These are phyloP conservation scores for Phalaenopsis equestris DNA, from an alignment of 106 monocot species.

Conservation along the genomic window DNA sequence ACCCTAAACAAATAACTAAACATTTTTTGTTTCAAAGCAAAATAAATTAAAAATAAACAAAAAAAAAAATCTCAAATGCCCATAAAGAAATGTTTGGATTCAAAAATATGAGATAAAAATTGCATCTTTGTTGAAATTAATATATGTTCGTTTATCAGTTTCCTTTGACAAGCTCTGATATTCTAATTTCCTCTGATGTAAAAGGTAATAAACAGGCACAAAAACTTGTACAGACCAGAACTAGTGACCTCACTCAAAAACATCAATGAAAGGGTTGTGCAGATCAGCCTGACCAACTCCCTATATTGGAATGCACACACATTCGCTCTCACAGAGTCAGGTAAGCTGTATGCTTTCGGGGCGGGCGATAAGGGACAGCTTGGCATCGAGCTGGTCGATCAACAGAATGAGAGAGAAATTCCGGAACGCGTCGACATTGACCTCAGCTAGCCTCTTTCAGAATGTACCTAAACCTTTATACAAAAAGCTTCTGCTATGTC, in stretches of 20 bases:
- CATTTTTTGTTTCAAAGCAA: too few relatives aligned
- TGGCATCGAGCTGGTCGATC: constrained; percentile 54
- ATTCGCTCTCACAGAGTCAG: constrained; percentile 87
- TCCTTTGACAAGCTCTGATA: neutral
- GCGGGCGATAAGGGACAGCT: constrained; percentile 97
- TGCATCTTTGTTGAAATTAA: too few relatives aligned
- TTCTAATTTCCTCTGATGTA: neutral
- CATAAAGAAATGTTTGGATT: too few relatives aligned
- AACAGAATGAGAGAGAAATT: constrained; percentile 59
- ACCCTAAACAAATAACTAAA: too few relatives aligned
- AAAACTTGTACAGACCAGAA: constrained; percentile 66
- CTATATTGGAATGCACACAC: constrained; percentile 98
- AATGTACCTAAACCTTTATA: neutral
- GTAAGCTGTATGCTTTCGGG: constrained; percentile 84
- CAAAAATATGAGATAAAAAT: too few relatives aligned
- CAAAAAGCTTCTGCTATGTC: neutral
- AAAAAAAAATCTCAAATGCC: too few relatives aligned
- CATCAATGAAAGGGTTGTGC: constrained; percentile 71
- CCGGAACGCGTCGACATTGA: constrained; percentile 78
- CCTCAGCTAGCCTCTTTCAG: constrained; percentile 35
- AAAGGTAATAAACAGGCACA: constrained; percentile 59
- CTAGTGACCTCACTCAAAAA: constrained; percentile 73
- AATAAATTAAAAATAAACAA: too few relatives aligned
- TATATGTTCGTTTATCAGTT: neutral
- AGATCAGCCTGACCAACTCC: constrained; percentile 92